A percentile compares a stretch with the other conserved stretches of the same genome.
Evolutionary conservation across 2,329 filamentous ascomycete species (phyloP).

Genomic region (Phialophora verrucosa): DNA sequence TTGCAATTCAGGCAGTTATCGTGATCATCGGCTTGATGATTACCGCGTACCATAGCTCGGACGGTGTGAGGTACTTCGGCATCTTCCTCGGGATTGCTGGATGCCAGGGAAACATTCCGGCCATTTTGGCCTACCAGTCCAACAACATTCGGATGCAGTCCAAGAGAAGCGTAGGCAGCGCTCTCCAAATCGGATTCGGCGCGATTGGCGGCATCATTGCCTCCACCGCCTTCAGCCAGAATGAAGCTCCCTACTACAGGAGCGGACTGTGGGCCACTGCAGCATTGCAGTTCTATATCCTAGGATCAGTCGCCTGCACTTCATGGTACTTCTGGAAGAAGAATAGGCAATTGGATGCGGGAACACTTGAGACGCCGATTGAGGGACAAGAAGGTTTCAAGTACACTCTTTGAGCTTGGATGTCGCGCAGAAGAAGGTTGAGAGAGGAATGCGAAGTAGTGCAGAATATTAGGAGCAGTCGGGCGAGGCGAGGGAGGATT

Average conservation of each 20-base stretch:
- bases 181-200: constrained; percentile 53
- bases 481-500: not conserved
- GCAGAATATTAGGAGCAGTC: too few species aligned
- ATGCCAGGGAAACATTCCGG: constrained; percentile 43
- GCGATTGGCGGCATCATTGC: constrained; percentile 40
- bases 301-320: constrained; percentile 41
- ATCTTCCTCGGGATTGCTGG: constrained; percentile 43
- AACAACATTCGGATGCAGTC: constrained; percentile 45
- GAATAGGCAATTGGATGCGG: constrained; percentile 45
- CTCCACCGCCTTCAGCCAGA: constrained; percentile 35
- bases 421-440: too few species aligned
- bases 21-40: constrained; percentile 42
- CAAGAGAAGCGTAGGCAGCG: constrained; percentile 38
- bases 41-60: constrained; percentile 39
- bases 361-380: constrained; percentile 43
- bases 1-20: constrained; percentile 41
- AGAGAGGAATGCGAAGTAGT: not conserved
- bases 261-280: constrained; percentile 37
- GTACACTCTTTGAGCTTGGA: constrained; percentile 20
- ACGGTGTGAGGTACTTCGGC: constrained; percentile 41
- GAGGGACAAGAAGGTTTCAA: constrained; percentile 43
- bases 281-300: constrained; percentile 29
- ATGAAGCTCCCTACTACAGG: constrained; percentile 39
- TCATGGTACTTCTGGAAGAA: constrained; percentile 42
- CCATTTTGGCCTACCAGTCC: constrained; percentile 43